Evolutionary conservation across 495 filamentous ascomycete genomes (phyloP), one percentile per base, ranked within the genome.

Genomic region (Patellaria atrata): DNA sequence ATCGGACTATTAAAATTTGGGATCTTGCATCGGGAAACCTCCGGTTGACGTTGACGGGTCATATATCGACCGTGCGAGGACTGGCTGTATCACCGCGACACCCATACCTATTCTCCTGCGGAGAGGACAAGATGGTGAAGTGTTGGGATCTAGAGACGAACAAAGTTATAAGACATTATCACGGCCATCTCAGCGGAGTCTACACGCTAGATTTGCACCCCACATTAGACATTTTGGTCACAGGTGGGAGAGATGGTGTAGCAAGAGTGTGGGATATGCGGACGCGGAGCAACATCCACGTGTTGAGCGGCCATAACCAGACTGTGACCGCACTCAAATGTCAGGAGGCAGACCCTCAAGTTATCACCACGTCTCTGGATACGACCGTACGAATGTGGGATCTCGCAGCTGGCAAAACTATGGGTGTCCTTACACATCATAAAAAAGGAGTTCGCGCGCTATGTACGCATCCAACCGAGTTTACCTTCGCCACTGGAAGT

Each of bases 51-150:
- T 62, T 99, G 19, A 99, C 91, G 2, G 91, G 91, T 18, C 91
- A 99, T 56, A 99, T 99, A 40, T 92, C 83, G 25, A 91, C 87
- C 5, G 91, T 99, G 11, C 76, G 91, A 28, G 91, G 91, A 5
- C 64, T 99, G 30, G 91, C 87, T 0, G 81, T 99, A 5, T 93
- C 84, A 3, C 81, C 85, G 11, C 65, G 91, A 32, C 91, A 99
- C 56, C 91, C 91, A 2, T 99, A 99, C 54, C 70, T 99, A 22
- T 99, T 96, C 58, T 92, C 82, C 10, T 96, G 91, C 47, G 91
- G 82, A 33, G 91, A 99, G 57, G 91, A 99, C 56, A 99, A 99
- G 68, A 94, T 93, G 84, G 91, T 99, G 22, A 96, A 96, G 59
- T 96, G 91, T 62, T 99, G 91, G 91, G 91, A 99, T 62, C 58